Base-by-base conservation (phyloP, 1,139 yeast genomes). In the Diutina catenulata region DNA sequence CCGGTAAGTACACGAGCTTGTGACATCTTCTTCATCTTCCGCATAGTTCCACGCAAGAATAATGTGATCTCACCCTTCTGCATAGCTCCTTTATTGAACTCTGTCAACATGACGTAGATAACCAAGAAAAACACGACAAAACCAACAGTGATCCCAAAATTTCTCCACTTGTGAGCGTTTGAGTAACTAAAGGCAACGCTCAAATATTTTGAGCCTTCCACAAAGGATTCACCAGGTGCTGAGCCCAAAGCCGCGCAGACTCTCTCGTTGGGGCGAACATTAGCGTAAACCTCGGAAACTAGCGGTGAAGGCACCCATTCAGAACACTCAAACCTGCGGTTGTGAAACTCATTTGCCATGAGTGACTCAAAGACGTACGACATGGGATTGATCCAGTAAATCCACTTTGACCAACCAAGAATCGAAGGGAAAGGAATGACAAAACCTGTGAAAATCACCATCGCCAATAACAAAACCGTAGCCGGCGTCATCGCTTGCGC, bases 341-440 rank as follows among this genome's bases (percentile, higher is more conserved):
- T 64, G 41, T 57, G 57, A 49, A 73, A 75, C 51, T 78, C 86
- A 48, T 71, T 80, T 3, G 71, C 67, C 75, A 81, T 72, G 49
- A 81, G 56, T 0, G 82, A 63, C 54, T 80, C 88, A 48, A 79
- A 80, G 4, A 73, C 68, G 49, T 81, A 82, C 4, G 74, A 77
- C 38, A 81, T 60, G 0, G 93, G 93, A 49, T 82, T 71, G 41
- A 81, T 55, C 50, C 78, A 81, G 57, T 76, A 77, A 49, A 82
- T 74, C 91, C 93, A 83, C 45, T 80, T 65, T 26, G 82, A 73
- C 93, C 93, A 82, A 20, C 82, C 80, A 42, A 73, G 68, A 80
- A 81, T 77, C 41, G 68, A 64, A 5, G 72, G 70, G 39, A 70
- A 70, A 27, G 91, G 91, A 44, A 81, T 66, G 24, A 76, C 77